Evolutionary conservation across 2,329 filamentous ascomycete species (phyloP).

Genomic region (Aspergillus pseudoglaucus): DNA sequence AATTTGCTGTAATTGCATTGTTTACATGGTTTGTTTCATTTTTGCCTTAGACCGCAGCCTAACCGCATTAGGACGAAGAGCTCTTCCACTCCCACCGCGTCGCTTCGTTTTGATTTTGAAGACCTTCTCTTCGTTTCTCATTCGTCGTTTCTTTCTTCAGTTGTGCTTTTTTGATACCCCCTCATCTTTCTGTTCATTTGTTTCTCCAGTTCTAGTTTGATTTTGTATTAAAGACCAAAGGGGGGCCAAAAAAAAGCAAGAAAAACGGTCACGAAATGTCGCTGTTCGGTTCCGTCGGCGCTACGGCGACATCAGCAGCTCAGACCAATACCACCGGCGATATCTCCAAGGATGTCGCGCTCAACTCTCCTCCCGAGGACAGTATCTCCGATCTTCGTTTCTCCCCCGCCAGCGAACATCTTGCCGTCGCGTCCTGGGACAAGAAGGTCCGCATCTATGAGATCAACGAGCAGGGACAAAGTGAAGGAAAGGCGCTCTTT

Average conservation of each 20-base stretch:
- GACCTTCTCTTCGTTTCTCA: background rate
- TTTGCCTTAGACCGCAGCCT: background rate
- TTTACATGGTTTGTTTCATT: background rate
- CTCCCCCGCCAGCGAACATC: constrained; percentile 67
- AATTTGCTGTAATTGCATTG: background rate
- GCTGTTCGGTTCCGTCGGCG: constrained; percentile 48
- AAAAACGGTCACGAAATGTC: constrained; percentile 25
- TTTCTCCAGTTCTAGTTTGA: background rate
- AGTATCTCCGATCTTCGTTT: constrained; percentile 84
- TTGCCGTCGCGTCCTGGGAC: constrained; percentile 93
- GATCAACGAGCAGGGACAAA: constrained; percentile 69
- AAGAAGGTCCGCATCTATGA: constrained; percentile 98
- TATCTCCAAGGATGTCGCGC: constrained; percentile 77
- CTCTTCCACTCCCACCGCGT: background rate
- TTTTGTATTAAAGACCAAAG: background rate
- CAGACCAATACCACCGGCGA: constrained; percentile 74
- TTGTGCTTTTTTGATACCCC: constrained; percentile 1
- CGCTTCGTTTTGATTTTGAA: background rate
- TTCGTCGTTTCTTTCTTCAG: constrained; percentile 1
- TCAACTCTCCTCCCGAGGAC: constrained; percentile 75
- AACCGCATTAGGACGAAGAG: background rate
- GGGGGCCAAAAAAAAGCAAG: constrained; percentile 2
- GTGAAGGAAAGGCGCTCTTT: constrained; percentile 77
- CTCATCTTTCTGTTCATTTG: background rate
- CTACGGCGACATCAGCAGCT: constrained; percentile 46